Conservation (phyloP, 2,329 filamentous ascomycete genomes). For the Aureobasidium sp. region DNA sequence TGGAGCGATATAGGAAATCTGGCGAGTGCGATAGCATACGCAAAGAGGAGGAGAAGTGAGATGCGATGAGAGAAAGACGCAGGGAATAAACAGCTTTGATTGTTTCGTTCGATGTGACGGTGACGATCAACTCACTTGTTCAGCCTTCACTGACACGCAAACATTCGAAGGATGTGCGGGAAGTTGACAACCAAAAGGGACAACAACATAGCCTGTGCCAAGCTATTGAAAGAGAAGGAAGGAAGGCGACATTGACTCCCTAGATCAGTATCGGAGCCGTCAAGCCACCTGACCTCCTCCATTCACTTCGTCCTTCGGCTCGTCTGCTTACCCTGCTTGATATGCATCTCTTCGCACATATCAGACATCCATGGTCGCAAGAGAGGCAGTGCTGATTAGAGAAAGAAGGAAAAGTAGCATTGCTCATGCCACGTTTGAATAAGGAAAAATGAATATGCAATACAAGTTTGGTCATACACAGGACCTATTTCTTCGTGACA, state of each 20-base stretch:
- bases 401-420: slow-evolving; percentile 36
- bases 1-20: no score
- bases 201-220: no score
- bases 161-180: background rate
- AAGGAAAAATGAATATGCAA: background rate
- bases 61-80: no score
- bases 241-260: no score
- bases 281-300: slow-evolving; percentile 32
- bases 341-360: slow-evolving; percentile 41
- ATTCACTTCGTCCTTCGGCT: slow-evolving; percentile 43
- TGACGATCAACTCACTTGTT: background rate
- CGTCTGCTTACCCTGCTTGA: slow-evolving; percentile 45
- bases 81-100: no score
- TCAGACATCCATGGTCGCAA: no score
- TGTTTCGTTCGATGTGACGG: background rate
- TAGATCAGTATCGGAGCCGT: background rate
- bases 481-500: background rate
- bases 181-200: no score
- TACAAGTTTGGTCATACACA: background rate
- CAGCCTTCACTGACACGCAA: no score
- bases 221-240: no score
- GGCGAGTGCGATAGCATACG: no score
- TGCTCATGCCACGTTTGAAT: background rate
- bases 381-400: no score
- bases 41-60: no score